Conservation (phyloP, 2,329 filamentous ascomycete species). For the Phaeoacremonium minimum region DNA sequence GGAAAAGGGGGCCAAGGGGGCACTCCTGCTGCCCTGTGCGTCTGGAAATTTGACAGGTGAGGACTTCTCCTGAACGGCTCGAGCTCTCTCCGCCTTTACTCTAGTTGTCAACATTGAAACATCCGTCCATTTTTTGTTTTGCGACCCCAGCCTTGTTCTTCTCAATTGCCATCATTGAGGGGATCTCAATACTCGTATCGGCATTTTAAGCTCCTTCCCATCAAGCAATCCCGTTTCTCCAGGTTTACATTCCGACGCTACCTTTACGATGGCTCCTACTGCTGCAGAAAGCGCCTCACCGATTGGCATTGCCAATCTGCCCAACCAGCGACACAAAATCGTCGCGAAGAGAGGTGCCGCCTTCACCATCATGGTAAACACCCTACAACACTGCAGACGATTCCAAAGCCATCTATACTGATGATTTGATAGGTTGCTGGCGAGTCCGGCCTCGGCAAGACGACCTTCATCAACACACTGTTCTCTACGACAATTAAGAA, state of each 20-base stretch:
- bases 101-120: constrained; percentile 18
- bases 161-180: constrained; percentile 2
- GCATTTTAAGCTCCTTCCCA: too few species aligned
- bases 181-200: too few species aligned
- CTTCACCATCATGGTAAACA: constrained; percentile 95
- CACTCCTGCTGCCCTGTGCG: constrained; percentile 18
- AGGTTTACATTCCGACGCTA: constrained; percentile 7
- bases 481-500: constrained; percentile 99
- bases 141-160: not conserved
- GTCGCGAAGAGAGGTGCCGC: constrained; percentile 84
- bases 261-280: constrained; percentile 50
- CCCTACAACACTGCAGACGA: constrained; percentile 2
- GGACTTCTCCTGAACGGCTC: constrained; percentile 31
- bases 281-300: constrained; percentile 59
- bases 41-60: constrained; percentile 31
- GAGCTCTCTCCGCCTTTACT: constrained; percentile 16
- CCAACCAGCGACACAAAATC: constrained; percentile 73
- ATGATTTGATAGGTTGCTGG: constrained; percentile 71
- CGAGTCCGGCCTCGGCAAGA: constrained; percentile 98
- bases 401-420: too few species aligned
- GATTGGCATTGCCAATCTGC: constrained; percentile 71
- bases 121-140: not conserved
- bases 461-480: constrained; percentile 99
- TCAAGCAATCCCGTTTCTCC: constrained; percentile 7
- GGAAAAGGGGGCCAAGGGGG: constrained; percentile 9